Percentiles rank a stretch among this genome's conserved stretches.
Conservation (phyloP, 2,329 filamentous ascomycete species). For the Aquanectria penicillioides region DNA sequence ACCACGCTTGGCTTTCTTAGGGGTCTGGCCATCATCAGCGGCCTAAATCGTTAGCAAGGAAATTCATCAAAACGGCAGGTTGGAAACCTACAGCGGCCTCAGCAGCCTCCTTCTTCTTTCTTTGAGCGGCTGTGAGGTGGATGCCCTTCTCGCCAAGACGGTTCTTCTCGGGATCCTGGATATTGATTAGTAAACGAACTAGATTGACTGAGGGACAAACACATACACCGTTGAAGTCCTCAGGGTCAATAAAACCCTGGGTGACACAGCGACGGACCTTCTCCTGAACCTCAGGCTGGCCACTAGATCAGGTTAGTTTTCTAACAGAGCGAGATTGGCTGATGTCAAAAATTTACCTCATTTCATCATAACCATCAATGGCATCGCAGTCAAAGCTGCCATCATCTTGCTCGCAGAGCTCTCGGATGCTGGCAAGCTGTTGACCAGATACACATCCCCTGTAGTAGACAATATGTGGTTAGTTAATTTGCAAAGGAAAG, state of each 20-base stretch:
- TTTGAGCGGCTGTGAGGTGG: constrained; percentile 55
- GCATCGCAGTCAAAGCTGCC: constrained; percentile 68
- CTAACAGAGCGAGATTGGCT: background rate
- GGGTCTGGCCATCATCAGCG: constrained; percentile 42
- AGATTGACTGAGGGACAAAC: background rate
- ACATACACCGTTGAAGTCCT: constrained; percentile 90
- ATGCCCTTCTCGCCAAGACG: constrained; percentile 73
- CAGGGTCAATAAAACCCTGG: constrained; percentile 82
- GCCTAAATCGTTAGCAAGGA: constrained; percentile 36
- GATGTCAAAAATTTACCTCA: constrained; percentile 62
- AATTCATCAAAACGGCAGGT: background rate
- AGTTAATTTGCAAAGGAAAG: too few relatives aligned
- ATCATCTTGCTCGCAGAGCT: constrained; percentile 59
- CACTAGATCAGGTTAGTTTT: constrained; percentile 42
- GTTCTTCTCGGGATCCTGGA: constrained; percentile 81
- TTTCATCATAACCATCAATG: constrained; percentile 84
- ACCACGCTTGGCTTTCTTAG: constrained; percentile 47
- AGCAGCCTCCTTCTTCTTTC: constrained; percentile 47
- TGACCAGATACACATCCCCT: constrained; percentile 91
- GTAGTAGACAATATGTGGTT: background rate
- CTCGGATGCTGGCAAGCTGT: constrained; percentile 73
- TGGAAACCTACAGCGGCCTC: constrained; percentile 34
- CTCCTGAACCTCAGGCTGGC: constrained; percentile 70
- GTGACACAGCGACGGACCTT: constrained; percentile 79
- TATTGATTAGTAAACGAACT: constrained; percentile 20